Evolutionary conservation across 1,139 yeast genomes (phyloP).

Genomic region (Yamadazyma dushanensis): DNA sequence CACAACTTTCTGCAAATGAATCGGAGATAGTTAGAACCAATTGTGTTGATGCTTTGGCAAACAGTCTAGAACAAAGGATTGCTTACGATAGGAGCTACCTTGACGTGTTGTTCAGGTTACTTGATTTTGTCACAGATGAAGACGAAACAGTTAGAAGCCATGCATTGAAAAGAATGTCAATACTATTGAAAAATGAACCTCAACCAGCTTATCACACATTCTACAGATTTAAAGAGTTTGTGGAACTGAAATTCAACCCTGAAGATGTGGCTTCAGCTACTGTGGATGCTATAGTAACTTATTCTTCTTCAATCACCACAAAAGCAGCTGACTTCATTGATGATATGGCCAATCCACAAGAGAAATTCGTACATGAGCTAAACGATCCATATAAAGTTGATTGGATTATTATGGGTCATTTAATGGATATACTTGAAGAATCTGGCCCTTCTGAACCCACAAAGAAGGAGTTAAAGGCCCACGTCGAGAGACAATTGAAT

Average conservation of each 20-base stretch:
- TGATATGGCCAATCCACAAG: not conserved
- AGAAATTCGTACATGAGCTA: conserved; percentile 1
- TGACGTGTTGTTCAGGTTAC: conserved; percentile 7
- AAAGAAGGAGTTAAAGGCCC: not conserved
- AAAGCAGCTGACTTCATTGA: not conserved
- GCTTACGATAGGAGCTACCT: not conserved
- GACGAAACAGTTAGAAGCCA: conserved; percentile 48
- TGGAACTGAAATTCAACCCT: not conserved
- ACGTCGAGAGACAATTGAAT: not conserved
- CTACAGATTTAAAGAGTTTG: not conserved
- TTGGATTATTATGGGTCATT: not conserved
- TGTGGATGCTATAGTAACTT: conserved; percentile 1
- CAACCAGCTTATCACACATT: not conserved
- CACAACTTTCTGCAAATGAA: not conserved
- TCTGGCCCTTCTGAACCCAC: not conserved
- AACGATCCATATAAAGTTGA: conserved; percentile 1
- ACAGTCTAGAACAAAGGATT: not conserved
- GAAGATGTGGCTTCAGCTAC: not conserved
- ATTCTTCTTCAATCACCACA: conserved; percentile 3
- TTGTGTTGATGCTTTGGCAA: not conserved
- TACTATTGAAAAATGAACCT: not conserved
- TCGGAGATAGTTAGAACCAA: not conserved
- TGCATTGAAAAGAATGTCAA: conserved; percentile 25
- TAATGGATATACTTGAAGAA: not conserved
- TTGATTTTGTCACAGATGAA: conserved; percentile 48